Evolutionary conservation across 208 protist genomes (phyloP).

Genomic region (Kentomonas sorsogonicus): DNA sequence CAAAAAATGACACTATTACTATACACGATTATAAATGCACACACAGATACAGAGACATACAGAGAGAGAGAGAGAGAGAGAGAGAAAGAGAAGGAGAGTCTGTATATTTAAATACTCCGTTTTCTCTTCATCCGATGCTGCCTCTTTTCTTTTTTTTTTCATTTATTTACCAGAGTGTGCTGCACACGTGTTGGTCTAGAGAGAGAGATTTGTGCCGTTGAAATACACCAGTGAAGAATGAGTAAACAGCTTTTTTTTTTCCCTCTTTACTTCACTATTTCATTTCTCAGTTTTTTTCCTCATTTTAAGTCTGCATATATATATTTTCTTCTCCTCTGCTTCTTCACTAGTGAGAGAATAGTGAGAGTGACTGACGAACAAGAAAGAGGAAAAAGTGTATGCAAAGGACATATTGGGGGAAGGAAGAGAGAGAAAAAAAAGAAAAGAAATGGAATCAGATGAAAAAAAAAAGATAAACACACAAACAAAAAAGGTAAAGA

Average conservation of each 20-base stretch:
- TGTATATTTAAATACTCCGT: not conserved
- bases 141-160: too few species aligned
- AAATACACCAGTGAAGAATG: too few species aligned
- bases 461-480: conserved; percentile 2
- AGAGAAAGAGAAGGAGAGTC: not conserved
- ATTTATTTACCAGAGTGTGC: too few species aligned
- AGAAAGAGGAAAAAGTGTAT: conserved; percentile 1
- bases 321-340: too few species aligned
- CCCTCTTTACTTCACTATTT: too few species aligned
- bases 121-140: too few species aligned
- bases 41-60: not conserved
- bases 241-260: too few species aligned
- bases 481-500: not conserved
- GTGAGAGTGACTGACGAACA: not conserved
- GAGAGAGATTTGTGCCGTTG: too few species aligned
- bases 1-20: conserved; percentile 1
- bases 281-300: too few species aligned
- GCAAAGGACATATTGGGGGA: not conserved
- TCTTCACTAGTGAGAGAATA: too few species aligned
- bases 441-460: not conserved
- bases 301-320: too few species aligned
- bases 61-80: not conserved
- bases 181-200: too few species aligned
- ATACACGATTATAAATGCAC: not conserved
- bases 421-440: not conserved